Evolutionary conservation across 2,329 filamentous ascomycete species (phyloP), one percentile per base, ranked within the genome.

Genomic region (Claviceps purpurea): DNA sequence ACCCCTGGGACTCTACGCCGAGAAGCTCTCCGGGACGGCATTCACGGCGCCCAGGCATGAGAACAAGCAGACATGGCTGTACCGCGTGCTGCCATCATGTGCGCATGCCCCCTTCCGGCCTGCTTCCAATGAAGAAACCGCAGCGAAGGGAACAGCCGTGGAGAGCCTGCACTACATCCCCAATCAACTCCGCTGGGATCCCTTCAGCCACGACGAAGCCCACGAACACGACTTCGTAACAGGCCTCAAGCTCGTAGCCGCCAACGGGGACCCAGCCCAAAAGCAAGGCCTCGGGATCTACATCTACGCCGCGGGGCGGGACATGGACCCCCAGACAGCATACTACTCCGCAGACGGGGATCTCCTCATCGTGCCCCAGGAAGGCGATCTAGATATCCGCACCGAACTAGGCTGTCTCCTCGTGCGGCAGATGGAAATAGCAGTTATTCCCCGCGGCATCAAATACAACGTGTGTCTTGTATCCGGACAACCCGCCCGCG

Each of bases 301-400:
- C 65, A 79, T 93, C 52, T 95, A 87, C 62, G 84, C 85, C 1
- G 87, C 85, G 0, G 87, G 86, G 20, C 83, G 79, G 64, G 81
- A 83, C 62, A 95, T 95, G 89, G 73, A 74, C 48, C 69, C 74
- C n/a, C 77, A 78, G 41, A 74, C 84, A 49, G 87, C 87, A 0
- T 94, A 90, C 65, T 94, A 91, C 73, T 90, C 85, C 3, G 84
- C 88, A 0, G 87, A 91, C 62, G 87, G 87, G 13, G 87, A 91
- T 64, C 78, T 88, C 59, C 68, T 90, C 52, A 82, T 91, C 56
- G 84, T 91, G 14, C 75, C 84, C 1, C 87, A 91, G 63, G 78
- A 86, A 56, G 87, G 87, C 2, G 74, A 76, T 14, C 69, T 91
- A 41, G 85, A 90, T 61, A 84, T 91, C 56, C 79, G 83, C 60